Evolutionary conservation across 176 grass and related monocot species (phyloP).

Genomic region (Chloris gayana): DNA sequence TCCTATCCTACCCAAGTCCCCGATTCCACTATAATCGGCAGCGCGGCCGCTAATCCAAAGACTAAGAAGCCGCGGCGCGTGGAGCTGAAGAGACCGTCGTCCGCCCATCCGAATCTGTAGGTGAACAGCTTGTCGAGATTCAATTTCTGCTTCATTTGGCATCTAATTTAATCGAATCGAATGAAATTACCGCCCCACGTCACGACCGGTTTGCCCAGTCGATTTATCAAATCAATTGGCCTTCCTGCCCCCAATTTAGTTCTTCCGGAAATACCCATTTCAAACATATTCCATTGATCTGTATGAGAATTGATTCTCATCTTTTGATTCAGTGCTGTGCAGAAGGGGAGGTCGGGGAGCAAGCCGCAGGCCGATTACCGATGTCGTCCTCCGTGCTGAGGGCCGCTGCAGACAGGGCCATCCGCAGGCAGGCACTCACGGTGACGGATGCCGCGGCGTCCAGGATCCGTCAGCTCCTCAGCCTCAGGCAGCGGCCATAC

Average conservation of each 20-base stretch:
- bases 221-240: neutral
- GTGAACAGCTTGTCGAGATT: constrained; percentile 5
- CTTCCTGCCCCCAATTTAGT: neutral
- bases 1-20: neutral
- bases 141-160: neutral
- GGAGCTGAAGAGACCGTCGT: neutral
- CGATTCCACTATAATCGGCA: neutral
- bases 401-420: constrained; percentile 46
- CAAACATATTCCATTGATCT: neutral
- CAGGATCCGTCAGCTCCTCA: constrained; percentile 74
- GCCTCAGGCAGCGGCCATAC: constrained; percentile 62
- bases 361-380: neutral
- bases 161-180: neutral
- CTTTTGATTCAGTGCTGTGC: neutral
- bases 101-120: neutral
- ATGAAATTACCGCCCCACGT: neutral
- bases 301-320: neutral
- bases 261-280: neutral
- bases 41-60: neutral
- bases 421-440: constrained; percentile 64
- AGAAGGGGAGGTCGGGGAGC: neutral
- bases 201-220: neutral
- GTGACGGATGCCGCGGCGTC: constrained; percentile 61
- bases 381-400: constrained; percentile 64
- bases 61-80: neutral